phyloP scores from a whole-genome alignment of 306 rosid genomes.

The Echinosophora koreensis region DNA sequence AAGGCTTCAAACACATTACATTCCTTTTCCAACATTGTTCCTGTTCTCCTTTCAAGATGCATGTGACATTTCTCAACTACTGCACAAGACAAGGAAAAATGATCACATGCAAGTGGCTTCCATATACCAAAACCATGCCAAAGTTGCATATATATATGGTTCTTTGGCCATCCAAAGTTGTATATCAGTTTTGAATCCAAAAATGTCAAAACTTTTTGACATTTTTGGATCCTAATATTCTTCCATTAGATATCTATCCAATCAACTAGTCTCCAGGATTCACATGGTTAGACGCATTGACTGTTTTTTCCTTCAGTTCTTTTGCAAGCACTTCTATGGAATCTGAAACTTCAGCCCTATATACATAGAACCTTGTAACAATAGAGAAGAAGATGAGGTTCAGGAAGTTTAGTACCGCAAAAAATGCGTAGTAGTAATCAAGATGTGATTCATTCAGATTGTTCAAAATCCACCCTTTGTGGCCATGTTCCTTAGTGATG shows the following conservation, averaged over 20 bases:
- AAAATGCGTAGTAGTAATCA: constrained; percentile 75
- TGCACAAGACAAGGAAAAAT: constrained; percentile 29
- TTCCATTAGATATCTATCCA: constrained; percentile 3
- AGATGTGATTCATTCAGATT: constrained; percentile 75
- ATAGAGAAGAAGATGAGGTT: constrained; percentile 63
- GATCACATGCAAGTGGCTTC: constrained; percentile 36
- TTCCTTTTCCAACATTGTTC: constrained; percentile 12
- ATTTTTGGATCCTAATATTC: neutral
- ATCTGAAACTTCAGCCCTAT: constrained; percentile 82
- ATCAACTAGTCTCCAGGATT: constrained; percentile 38
- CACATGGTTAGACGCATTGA: constrained; percentile 21
- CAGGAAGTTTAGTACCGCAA: constrained; percentile 61
- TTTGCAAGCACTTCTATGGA: constrained; percentile 70
- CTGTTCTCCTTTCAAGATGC: constrained; percentile 7
- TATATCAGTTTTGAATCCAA: neutral
- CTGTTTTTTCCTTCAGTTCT: constrained; percentile 64
- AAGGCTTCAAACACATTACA: constrained; percentile 25
- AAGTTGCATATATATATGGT: constrained; percentile 2
- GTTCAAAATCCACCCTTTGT: constrained; percentile 76
- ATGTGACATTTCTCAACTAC: constrained; percentile 24
- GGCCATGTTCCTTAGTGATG: constrained; percentile 55
- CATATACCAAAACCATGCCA: constrained; percentile 22
- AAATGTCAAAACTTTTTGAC: too few relatives aligned
- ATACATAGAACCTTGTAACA: constrained; percentile 64
- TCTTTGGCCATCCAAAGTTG: constrained; percentile 35